These are phyloP conservation scores for Macrophomina pseudophaseolina DNA, from an alignment of 2,329 filamentous ascomycete species.

Conservation along the genomic window DNA sequence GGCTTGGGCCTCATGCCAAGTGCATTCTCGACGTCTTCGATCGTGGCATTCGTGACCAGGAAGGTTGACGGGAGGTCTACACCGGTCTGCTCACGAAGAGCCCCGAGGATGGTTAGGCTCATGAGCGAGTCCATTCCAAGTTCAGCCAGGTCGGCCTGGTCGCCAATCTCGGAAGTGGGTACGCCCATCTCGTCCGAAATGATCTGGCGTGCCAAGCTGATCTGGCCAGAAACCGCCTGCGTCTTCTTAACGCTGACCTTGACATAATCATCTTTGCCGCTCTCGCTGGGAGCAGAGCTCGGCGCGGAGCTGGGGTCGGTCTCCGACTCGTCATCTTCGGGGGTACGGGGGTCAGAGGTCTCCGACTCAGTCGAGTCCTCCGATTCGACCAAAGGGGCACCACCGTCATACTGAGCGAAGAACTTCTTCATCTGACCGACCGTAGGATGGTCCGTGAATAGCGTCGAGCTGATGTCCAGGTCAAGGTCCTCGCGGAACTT, in stretches of 20 bases:
- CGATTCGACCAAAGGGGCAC: slow-evolving; percentile 41
- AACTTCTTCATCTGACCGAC: slow-evolving; percentile 66
- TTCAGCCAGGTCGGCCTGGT: slow-evolving; percentile 65
- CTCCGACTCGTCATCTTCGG: slow-evolving; percentile 48
- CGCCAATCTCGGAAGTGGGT: slow-evolving; percentile 61
- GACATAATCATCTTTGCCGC: slow-evolving; percentile 46
- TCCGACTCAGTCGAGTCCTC: slow-evolving; percentile 49
- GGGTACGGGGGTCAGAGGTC: slow-evolving; percentile 49
- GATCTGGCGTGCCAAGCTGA: slow-evolving; percentile 55
- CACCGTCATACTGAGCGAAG: slow-evolving; percentile 55
- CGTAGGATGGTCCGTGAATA: slow-evolving; percentile 65
- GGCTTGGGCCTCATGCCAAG: slow-evolving; percentile 61
- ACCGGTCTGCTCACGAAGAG: slow-evolving; percentile 57
- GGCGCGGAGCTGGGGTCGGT: slow-evolving; percentile 57
- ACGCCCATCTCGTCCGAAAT: slow-evolving; percentile 67
- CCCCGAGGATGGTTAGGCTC: slow-evolving; percentile 57
- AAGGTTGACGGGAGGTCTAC: slow-evolving; percentile 59
- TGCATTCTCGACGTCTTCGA: slow-evolving; percentile 68
- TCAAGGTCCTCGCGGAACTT: slow-evolving; percentile 67
- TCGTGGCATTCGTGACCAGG: slow-evolving; percentile 64
- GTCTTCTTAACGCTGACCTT: slow-evolving; percentile 41
- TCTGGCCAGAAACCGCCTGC: slow-evolving; percentile 41
- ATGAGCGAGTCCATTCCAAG: slow-evolving; percentile 61
- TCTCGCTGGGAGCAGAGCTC: slow-evolving; percentile 47
- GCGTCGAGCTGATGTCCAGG: slow-evolving; percentile 62